These are phyloP conservation scores for Triglochin maritima DNA, from an alignment of 106 monocot species.

Conservation along the genomic window DNA sequence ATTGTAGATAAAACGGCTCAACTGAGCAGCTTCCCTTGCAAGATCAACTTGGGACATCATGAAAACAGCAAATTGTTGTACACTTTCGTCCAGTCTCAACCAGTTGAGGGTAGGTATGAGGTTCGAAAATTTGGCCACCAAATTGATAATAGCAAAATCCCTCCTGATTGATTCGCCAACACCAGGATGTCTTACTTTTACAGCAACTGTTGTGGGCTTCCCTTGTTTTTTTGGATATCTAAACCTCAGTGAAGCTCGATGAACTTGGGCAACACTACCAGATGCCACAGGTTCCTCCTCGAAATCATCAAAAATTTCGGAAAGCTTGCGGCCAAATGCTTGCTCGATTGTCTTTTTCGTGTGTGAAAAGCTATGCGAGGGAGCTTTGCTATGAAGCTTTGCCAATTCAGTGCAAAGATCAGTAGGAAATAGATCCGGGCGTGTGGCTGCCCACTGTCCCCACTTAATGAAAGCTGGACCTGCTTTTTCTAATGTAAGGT, in stretches of 20 bases:
- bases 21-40: constrained; percentile 76
- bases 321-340: constrained; percentile 51
- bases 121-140: constrained; percentile 46
- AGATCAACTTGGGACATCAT: constrained; percentile 84
- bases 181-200: constrained; percentile 75
- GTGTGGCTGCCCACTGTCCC: constrained; percentile 77
- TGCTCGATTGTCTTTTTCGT: constrained; percentile 59
- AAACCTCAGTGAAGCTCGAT: constrained; percentile 41
- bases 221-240: constrained; percentile 21
- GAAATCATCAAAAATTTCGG: constrained; percentile 68
- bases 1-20: constrained; percentile 78
- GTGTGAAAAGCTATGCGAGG: constrained; percentile 52
- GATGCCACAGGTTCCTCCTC: constrained; percentile 73
- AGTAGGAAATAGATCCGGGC: constrained; percentile 59
- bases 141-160: constrained; percentile 64
- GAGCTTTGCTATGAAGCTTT: constrained; percentile 66
- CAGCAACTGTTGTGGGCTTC: constrained; percentile 39
- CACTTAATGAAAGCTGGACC: constrained; percentile 82
- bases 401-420: constrained; percentile 53
- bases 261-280: constrained; percentile 70
- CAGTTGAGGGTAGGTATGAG: constrained; percentile 51
- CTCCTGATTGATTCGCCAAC: constrained; percentile 60
- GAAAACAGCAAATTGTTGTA: constrained; percentile 75
- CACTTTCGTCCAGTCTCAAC: constrained; percentile 69
- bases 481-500: constrained; percentile 41